Base-by-base conservation (phyloP, 495 filamentous ascomycete species). In the Collariella sp. region DNA sequence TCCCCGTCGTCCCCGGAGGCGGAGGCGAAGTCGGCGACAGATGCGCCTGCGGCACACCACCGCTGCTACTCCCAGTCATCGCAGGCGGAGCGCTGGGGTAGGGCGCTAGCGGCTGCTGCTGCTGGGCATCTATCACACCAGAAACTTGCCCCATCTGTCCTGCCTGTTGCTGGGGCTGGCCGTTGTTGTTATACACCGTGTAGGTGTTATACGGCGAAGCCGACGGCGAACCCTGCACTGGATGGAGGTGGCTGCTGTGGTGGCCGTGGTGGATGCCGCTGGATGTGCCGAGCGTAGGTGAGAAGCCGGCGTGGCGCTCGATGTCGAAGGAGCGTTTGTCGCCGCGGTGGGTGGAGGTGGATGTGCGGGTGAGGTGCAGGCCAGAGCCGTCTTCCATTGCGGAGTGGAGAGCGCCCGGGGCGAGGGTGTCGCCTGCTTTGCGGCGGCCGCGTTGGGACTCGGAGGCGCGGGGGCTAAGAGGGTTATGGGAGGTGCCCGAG, bases 401-500 rank as follows among this genome's bases (percentile, higher is more conserved):
- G 33, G 57, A 62, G 12, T 47, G 55, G 11, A 62, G 39, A 16
- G 60, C 16, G 6, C 56, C 56, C 4, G 62, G 36, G 22, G 73
- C 67, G 5, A 70, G 48, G 4, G 67, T 67, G 24, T 74, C 71
- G 24, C 73, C 73, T 11, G 70, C 69, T 47, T 62, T 68, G 53
- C 73, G 71, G n/a, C 72, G 71, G 16, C 73, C 73, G 47, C 71
- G 71, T 50, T 74, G 70, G 35, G 72, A 75, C 43, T 68, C 62
- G 24, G n/a, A n/a, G n/a, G 26, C 26, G 26, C 65, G 67, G 48
- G 58, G 62, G 51, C 50, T 39, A 20, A 62, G 59, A 49, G 22
- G 19, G 23, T 16, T 12, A 11, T 6, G 3, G 23, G 19, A 59
- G 11, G 13, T 15, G 7, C 67, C 60, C 5, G 62, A 34, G 18